Percentiles rank a stretch among this genome's conserved stretches.
phyloP scores from a whole-genome alignment of 495 filamentous ascomycete species.

The Parathielavia appendiculata region DNA sequence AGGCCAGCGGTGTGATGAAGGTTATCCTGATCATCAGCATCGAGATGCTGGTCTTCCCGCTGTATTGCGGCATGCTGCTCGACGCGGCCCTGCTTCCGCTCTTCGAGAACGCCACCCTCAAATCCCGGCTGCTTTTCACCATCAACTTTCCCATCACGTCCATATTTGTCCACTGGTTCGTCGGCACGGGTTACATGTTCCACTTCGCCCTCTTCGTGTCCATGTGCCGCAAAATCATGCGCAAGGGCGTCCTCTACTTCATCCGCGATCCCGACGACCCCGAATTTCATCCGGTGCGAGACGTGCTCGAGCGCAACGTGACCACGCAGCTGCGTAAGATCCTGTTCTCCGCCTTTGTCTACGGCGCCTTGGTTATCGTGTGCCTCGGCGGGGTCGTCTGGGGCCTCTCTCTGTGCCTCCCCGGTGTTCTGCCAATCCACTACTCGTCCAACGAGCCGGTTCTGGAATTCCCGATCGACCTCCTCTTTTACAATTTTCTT shows the following conservation, averaged over 20 bases:
- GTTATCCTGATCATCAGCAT: conserved; percentile 98
- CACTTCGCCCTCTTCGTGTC: conserved; percentile 98
- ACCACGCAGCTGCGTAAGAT: conserved; percentile 95
- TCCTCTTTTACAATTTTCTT: conserved; percentile 94
- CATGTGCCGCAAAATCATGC: conserved; percentile 98
- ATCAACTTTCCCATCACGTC: conserved; percentile 72
- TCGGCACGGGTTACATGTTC: conserved; percentile 99
- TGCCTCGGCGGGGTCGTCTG: conserved; percentile 96
- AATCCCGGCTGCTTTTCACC: conserved; percentile 71
- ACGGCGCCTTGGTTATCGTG: conserved; percentile 85
- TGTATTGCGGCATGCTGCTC: conserved; percentile 90
- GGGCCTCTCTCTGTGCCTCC: conserved; percentile 64
- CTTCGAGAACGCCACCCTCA: conserved; percentile 71
- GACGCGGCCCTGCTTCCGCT: conserved; percentile 85
- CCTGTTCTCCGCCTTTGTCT: conserved; percentile 89
- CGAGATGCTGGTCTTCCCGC: conserved; percentile 95
- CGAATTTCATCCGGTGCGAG: conserved; percentile 94
- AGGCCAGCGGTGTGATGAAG: conserved; percentile 95
- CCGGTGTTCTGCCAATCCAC: conserved; percentile 77
- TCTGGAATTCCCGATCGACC: conserved; percentile 88
- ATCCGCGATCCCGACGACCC: conserved; percentile 98
- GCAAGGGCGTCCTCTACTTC: conserved; percentile 91
- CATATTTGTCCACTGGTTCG: conserved; percentile 97
- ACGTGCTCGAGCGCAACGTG: conserved; percentile 91
- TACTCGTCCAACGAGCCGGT: conserved; percentile 88